Percentiles rank a stretch among this genome's conserved stretches.
These are phyloP conservation scores for Pluteus cervinus DNA, from an alignment of 768 basidiomycete genomes.

Conservation along the genomic window DNA sequence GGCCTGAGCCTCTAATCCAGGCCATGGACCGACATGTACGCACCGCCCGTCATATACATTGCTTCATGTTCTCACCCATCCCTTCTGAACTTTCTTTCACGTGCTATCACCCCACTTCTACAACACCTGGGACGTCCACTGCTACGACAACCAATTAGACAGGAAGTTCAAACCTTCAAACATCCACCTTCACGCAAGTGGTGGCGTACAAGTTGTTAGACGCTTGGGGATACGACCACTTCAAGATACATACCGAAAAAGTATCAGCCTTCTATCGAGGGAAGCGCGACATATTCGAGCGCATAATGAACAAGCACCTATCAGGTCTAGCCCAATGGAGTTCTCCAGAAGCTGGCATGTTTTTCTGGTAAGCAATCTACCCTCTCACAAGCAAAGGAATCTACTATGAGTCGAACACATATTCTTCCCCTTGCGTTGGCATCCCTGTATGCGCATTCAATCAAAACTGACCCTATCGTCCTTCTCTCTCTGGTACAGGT, in stretches of 20 bases:
- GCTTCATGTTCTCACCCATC: not conserved
- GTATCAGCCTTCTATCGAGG: slow-evolving; percentile 65
- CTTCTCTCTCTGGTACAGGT: slow-evolving; percentile 36
- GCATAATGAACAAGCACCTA: slow-evolving; percentile 62
- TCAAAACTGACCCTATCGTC: too few species aligned
- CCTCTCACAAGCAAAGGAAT: too few species aligned
- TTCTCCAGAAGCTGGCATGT: slow-evolving; percentile 77
- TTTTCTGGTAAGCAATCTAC: too few species aligned
- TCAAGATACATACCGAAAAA: slow-evolving; percentile 53
- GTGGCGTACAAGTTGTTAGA: slow-evolving; percentile 49
- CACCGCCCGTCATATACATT: slow-evolving; percentile 4
- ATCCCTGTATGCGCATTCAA: too few species aligned
- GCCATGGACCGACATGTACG: slow-evolving; percentile 64
- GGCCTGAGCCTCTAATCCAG: slow-evolving; percentile 55
- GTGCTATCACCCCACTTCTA: too few species aligned
- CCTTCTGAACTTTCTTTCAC: too few species aligned
- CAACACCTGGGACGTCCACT: too few species aligned
- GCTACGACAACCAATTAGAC: slow-evolving; percentile 34
- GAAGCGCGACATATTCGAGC: slow-evolving; percentile 69
- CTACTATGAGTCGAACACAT: too few species aligned
- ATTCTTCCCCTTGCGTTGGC: too few species aligned
- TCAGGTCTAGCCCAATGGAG: slow-evolving; percentile 66
- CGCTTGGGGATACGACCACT: slow-evolving; percentile 68
- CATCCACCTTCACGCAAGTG: slow-evolving; percentile 53
- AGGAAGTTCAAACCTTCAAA: slow-evolving; percentile 54